Conservation (phyloP, 176 grass and related monocot species). For the Oryza brachyantha region DNA sequence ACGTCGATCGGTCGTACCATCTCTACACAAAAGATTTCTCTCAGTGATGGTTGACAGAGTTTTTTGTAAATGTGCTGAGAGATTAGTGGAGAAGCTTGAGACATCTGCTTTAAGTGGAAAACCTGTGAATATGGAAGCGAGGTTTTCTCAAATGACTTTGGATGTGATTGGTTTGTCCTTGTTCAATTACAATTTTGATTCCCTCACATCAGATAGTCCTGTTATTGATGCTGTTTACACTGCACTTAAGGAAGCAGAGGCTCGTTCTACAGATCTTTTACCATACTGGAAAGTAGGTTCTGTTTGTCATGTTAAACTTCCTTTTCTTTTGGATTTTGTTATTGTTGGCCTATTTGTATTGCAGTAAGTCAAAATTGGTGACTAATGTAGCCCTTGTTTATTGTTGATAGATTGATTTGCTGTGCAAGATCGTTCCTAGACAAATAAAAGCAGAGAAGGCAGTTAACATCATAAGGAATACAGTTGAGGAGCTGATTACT, state of each 20-base stretch:
- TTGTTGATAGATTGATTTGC: slow-evolving; percentile 54
- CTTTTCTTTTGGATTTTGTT: neutral
- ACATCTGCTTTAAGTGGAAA: slow-evolving; percentile 56
- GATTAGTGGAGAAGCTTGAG: slow-evolving; percentile 86
- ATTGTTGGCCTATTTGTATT: neutral
- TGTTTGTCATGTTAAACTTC: neutral
- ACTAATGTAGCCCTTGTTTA: slow-evolving; percentile 26
- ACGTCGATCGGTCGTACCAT: slow-evolving; percentile 82
- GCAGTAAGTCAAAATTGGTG: neutral
- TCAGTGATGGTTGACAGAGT: slow-evolving; percentile 92
- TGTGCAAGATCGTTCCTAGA: slow-evolving; percentile 92
- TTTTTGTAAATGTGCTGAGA: slow-evolving; percentile 82
- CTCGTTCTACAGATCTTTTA: slow-evolving; percentile 89
- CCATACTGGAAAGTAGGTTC: slow-evolving; percentile 85
- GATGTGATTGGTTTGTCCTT: slow-evolving; percentile 94
- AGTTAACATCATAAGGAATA: slow-evolving; percentile 71
- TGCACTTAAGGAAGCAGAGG: slow-evolving; percentile 90
- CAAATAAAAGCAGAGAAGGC: slow-evolving; percentile 90
- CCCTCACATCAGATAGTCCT: slow-evolving; percentile 82
- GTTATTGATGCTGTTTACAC: slow-evolving; percentile 96
- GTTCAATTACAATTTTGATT: slow-evolving; percentile 99
- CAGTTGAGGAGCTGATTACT: slow-evolving; percentile 79
- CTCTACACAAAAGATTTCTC: slow-evolving; percentile 85
- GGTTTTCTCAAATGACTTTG: slow-evolving; percentile 91
- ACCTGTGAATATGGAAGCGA: slow-evolving; percentile 91